Base-by-base conservation (phyloP, 1,139 yeast species). In the Candida neerlandica region DNA sequence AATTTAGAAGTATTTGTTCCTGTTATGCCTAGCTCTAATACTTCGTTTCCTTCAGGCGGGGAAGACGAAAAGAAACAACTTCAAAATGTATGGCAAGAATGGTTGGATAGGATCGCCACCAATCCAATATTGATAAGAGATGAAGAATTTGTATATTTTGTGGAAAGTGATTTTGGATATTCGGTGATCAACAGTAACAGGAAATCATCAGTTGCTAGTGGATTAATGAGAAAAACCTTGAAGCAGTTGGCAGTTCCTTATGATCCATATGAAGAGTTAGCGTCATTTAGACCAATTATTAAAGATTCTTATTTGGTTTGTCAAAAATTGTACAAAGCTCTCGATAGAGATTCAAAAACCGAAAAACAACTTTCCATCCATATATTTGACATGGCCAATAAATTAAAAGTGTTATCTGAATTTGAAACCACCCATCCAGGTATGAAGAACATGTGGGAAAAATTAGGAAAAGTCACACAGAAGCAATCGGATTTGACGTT, bases 1-100 rank as follows among this genome's bases (percentile, higher is more conserved):
- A 87, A 90, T 59, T 85, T 95, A 32, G 99, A 94, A 66, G 92
- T 95, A 53, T 91, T 94, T 69, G 94, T 95, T 4, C 98, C 99
- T 0, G 85, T 95, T 1, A 73, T 94, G 37, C 97, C 98, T 0
- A 74, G 78, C 38, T 75, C 94, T 0, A 75, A 73, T 5, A 87
- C 96, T 0, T 80, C 94, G 14, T 92, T 85, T 60, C 96, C 96
- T 5, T 73, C 84, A 12, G 90, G 89, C 47, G 89, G 94, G 27
- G 90, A 88, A 42, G 97, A 92, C 55, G 96, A 90, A 59, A 78
- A 75, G 49, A 74, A 76, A 47, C 82, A 82, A 49, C 75, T 89
- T 47, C 70, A 78, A 51, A 60, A 60, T 29, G 80, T 80, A 43
- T 80, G 94, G 73, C 97, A 94, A 64, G 82, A 78, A 54, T 94